Conservation (phyloP, 176 grass and related monocot genomes). For the Avena insularis region DNA sequence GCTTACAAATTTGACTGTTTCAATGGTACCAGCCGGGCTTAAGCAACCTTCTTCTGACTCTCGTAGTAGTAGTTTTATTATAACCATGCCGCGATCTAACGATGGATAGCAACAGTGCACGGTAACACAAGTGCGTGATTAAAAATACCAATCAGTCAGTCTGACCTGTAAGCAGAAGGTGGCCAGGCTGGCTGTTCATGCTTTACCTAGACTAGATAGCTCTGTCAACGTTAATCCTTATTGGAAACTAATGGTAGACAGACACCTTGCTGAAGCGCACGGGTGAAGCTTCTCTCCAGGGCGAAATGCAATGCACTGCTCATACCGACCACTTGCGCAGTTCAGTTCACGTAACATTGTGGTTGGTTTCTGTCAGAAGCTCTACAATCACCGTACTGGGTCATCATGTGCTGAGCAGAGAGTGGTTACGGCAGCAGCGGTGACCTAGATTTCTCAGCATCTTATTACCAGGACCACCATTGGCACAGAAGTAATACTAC, state of each 20-base stretch:
- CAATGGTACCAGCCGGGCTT: too few species aligned
- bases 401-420: neutral
- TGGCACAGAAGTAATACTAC: neutral
- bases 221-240: neutral
- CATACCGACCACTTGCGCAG: neutral
- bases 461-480: neutral
- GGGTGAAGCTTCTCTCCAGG: neutral
- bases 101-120: neutral
- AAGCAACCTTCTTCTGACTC: too few species aligned
- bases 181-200: neutral
- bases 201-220: neutral
- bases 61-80: too few species aligned
- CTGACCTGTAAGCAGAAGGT: neutral
- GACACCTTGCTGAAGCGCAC: neutral
- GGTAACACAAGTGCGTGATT: neutral
- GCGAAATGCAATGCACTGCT: neutral
- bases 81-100: neutral
- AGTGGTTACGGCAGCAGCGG: neutral
- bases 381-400: neutral
- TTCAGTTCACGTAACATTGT: neutral
- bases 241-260: neutral
- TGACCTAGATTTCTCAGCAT: slow-evolving; percentile 10
- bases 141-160: neutral
- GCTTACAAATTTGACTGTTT: slow-evolving; percentile 14
- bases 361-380: neutral